Base-by-base conservation (phyloP, 306 rosid species). In the Ochetophila trinervis region DNA sequence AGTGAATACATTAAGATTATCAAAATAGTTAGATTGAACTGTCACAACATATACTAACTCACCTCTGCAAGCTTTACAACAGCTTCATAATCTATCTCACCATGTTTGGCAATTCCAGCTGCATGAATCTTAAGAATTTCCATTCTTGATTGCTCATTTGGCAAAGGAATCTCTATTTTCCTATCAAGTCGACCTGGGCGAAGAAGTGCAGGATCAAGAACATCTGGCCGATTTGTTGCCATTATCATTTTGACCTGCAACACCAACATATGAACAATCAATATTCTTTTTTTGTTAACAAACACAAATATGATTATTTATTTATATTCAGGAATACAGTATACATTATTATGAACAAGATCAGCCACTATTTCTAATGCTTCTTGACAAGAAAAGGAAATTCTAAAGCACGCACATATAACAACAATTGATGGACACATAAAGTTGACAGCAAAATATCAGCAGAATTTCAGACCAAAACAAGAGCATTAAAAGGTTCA, bases 81-180 rank as follows among this genome's bases (percentile, higher is more conserved):
- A 57, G 99, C 97, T 84, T 94, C 99, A 22, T 90, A 94, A 80
- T 90, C 99, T 69, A 94, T 90, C 75, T 94, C 99, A 44, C 97
- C 99, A 63, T 94, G 96, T 74, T 90, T 94, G 47, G 99, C 97
- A 6, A 94, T 94, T 63, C 97, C 95, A 54, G 90, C 91, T 18
- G 99, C 99, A 86, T 94, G 99, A 76, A 94, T 94, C 83, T 94
- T 94, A 1, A 94, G 96, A 74, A 94, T 90, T 81, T 94, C 96
- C 90, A 76, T 86, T 77, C 99, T 78, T 65, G 99, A 87, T 65
- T 94, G 96, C 82, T 90, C 97, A 75, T 94, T 88, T 45, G 99
- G 99, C 81, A 94, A 72, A 34, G 99, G 97, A 70, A 94, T 94
- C 82, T 94, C 99, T 36, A 94, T 94, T 76, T 94, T 94, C 65